Evolutionary conservation across 2,329 filamentous ascomycete species (phyloP), one percentile per base, ranked within the genome.

Genomic region (Raffaelea albimanens): DNA sequence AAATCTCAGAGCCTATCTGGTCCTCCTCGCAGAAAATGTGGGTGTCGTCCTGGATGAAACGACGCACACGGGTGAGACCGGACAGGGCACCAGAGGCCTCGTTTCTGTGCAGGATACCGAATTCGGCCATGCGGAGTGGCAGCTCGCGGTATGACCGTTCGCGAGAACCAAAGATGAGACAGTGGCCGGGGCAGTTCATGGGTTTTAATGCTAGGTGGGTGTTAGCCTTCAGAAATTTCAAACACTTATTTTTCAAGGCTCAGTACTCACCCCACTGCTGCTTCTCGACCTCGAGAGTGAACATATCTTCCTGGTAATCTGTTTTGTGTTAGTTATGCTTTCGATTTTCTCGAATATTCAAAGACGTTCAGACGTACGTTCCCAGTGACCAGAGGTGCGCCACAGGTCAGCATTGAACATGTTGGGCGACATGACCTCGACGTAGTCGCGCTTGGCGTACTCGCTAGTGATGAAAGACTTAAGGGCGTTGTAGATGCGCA

Each of bases 341-440:
- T 20, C 14, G 16, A 10, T n/a, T 8, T 5, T 38, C 5, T 10
- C 40, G 14, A 9, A n/a, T 18, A n/a, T n/a, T n/a, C n/a, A n/a
- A n/a, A n/a, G n/a, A n/a, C n/a, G 2, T 5, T 38, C n/a, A 22
- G 20, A 55, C 53, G 16, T 33, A 55, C 53, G 82, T 51, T 85
- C 80, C 90, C 91, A 96, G 66, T 97, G 93, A 44, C 93, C 93
- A 9, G 89, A 95, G 20, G 81, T 85, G 71, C 95, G 93, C 93
- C 93, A 97, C 14, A 97, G 71, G 7, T 87, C 78, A 13, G 88
- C 81, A 61, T 96, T 95, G 73, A 85, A 98, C 84, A 98, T 94
- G 69, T 93, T 97, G 44, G 93, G 93, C 3, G 90, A 88, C 63
- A 90, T 87, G 52, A 98, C 93, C 67, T 98, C 93, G 59, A 91